These are phyloP conservation scores for Anisodus tanguticus DNA, from an alignment of 257 asterid species.

Conservation along the genomic window DNA sequence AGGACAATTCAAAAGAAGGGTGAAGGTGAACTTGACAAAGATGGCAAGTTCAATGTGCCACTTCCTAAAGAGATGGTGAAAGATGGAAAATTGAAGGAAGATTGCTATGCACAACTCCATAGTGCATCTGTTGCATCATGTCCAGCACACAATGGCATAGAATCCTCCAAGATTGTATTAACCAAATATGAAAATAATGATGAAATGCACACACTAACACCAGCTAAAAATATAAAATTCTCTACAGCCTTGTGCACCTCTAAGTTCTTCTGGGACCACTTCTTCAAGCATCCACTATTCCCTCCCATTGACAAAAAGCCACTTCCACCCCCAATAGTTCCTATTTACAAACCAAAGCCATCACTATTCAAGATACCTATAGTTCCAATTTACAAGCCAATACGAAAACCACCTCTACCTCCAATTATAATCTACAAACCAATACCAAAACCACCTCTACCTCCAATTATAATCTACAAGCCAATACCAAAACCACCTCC, in stretches of 20 bases:
- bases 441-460: slow-evolving; percentile 47
- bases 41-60: slow-evolving; percentile 67
- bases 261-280: slow-evolving; percentile 62
- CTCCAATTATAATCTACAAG: slow-evolving; percentile 32
- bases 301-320: slow-evolving; percentile 53
- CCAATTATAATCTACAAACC: slow-evolving; percentile 43
- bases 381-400: neutral
- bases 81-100: slow-evolving; percentile 58
- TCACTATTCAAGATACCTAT: slow-evolving; percentile 31
- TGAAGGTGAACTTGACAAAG: slow-evolving; percentile 47
- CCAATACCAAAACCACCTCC: slow-evolving; percentile 39
- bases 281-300: slow-evolving; percentile 57
- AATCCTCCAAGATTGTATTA: slow-evolving; percentile 60
- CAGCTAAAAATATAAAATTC: slow-evolving; percentile 56
- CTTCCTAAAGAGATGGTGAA: slow-evolving; percentile 52
- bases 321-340: slow-evolving; percentile 23
- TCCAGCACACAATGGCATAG: slow-evolving; percentile 61
- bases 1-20: slow-evolving; percentile 57
- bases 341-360: slow-evolving; percentile 28
- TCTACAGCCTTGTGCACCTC: slow-evolving; percentile 75
- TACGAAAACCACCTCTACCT: slow-evolving; percentile 44
- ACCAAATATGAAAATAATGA: slow-evolving; percentile 46
- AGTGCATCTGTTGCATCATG: slow-evolving; percentile 72
- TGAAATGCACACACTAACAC: slow-evolving; percentile 50
- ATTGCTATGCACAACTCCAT: slow-evolving; percentile 83